Evolutionary conservation across 345 rosid genomes (phyloP), one percentile per base, ranked within the genome.

Genomic region (Salix dunnii): DNA sequence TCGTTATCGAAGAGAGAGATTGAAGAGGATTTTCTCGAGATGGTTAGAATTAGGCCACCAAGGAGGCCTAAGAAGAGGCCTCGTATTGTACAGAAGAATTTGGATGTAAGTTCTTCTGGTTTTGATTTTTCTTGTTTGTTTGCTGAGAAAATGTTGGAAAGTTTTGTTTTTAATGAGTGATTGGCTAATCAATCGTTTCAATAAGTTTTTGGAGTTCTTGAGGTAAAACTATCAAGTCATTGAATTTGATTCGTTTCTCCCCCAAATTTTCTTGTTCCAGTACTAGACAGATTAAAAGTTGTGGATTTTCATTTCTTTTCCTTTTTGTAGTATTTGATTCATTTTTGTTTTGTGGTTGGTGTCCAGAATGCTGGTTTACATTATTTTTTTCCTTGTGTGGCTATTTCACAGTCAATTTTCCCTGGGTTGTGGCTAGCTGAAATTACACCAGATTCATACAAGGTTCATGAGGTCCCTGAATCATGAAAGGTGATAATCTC

Each of bases 31-130:
- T 80, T 80, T 69, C 53, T 76, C 55, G 62, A 71, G 79, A 80
- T 80, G 67, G 55, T 67, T 23, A 67, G 76, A 70, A 72, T 71
- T 53, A 71, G 79, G 76, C 83, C 83, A 2, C 77, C 83, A 36
- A 71, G 83, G 69, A 71, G 79, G 28, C 79, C 83, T 1, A 80
- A 76, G 76, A 80, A 80, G 80, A 40, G 83, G 68, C 83, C 83
- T 25, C 60, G 83, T 17, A 58, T 76, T 31, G 79, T 72, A 27
- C 83, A 80, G 76, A 80, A 80, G 83, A 71, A 80, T 80, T 70
- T 80, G 73, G 83, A 80, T 51, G 83, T 80, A 49, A 65, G 83
- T 23, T 28, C 43, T 77, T 55, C 31, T 30, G 64, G 36, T 51
- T 53, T 40, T 27, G 17, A 27, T 23, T 49, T 21, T 21, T 35